Percentiles rank a stretch among this genome's conserved stretches.
Evolutionary conservation across 176 grass and related monocot genomes (phyloP).

Genomic region (Sorghum bicolor): Sorghum_bicolor_NCBIv3 NC_012879.2:3770001-3770500

Average conservation of each 20-base stretch:
- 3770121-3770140: constrained; percentile 1
- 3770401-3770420: constrained; percentile 25
- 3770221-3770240: not conserved
- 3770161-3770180: constrained; percentile 44
- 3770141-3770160: constrained; percentile 30
- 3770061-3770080: constrained; percentile 43
- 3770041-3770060: too few species aligned
- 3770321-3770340: not conserved
- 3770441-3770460: constrained; percentile 18
- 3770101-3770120: constrained; percentile 33
- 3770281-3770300: constrained; percentile 30
- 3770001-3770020: constrained; percentile 26
- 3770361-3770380: constrained; percentile 39
- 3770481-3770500: constrained; percentile 18
- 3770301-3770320: not conserved
- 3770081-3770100: constrained; percentile 40
- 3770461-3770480: constrained; percentile 10
- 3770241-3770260: too few species aligned
- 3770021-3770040: not conserved
- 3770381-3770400: constrained; percentile 29
- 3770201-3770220: constrained; percentile 44
- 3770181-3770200: constrained; percentile 30
- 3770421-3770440: constrained; percentile 1
- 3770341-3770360: constrained; percentile 23
- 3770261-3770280: not conserved